phyloP scores from a whole-genome alignment of 2,329 filamentous ascomycete genomes.

The Fusarium nygamai region DNA sequence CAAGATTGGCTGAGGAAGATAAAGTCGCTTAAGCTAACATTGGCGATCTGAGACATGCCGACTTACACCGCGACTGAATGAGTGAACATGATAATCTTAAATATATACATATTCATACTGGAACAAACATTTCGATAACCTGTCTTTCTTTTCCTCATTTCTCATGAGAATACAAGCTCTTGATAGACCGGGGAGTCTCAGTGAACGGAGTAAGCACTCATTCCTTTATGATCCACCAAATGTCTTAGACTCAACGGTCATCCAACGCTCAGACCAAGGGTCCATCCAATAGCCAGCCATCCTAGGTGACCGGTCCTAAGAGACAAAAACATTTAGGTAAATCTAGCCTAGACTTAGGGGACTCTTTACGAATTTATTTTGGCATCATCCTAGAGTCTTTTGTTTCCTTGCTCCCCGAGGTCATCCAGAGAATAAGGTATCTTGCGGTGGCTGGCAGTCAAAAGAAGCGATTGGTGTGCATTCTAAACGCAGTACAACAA shows the following conservation, averaged over 20 bases:
- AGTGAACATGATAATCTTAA: neutral
- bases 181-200: neutral
- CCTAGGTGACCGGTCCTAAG: too few species aligned
- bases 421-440: neutral
- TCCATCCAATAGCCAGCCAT: slow-evolving; percentile 2
- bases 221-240: neutral
- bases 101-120: too few species aligned
- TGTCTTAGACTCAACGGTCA: neutral
- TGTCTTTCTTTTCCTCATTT: too few species aligned
- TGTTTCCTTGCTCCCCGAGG: neutral
- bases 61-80: slow-evolving; percentile 3
- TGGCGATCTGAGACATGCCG: slow-evolving; percentile 1
- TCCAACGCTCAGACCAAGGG: slow-evolving; percentile 17
- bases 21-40: neutral
- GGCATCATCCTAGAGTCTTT: neutral
- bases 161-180: too few species aligned
- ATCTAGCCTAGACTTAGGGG: neutral
- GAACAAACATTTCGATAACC: neutral
- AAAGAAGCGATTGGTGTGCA: slow-evolving; percentile 1
- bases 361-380: neutral
- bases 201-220: neutral
- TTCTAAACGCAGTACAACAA: neutral
- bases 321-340: neutral
- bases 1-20: neutral
- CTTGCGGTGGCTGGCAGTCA: neutral